Conservation (phyloP, 441 rosid genomes). For the Adansonia grandidieri region DNA sequence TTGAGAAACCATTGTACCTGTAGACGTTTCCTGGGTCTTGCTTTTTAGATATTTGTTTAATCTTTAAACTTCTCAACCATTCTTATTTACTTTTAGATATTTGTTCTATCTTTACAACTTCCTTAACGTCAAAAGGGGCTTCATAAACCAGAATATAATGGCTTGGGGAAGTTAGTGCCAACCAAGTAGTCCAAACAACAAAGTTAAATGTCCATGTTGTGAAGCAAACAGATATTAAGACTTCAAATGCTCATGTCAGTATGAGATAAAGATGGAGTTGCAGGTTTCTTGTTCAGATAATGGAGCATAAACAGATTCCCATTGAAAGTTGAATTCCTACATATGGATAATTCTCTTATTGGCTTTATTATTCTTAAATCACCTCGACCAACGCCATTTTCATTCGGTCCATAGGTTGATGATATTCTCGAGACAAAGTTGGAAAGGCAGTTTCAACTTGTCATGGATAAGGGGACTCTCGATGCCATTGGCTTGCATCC, state of each 20-base stretch:
- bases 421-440: constrained; percentile 83
- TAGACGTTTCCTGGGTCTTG: not conserved
- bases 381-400: not conserved
- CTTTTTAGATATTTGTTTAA: constrained; percentile 1
- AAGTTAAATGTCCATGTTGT: constrained; percentile 7
- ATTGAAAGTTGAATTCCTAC: constrained; percentile 17
- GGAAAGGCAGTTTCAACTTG: constrained; percentile 68
- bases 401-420: constrained; percentile 62
- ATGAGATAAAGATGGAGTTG: constrained; percentile 16
- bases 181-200: not conserved
- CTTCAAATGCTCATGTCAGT: not conserved
- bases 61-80: not conserved
- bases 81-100: constrained; percentile 11
- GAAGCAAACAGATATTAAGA: not conserved
- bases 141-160: not conserved
- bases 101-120: constrained; percentile 18
- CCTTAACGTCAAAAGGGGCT: not conserved
- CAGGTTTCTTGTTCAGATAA: not conserved
- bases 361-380: not conserved
- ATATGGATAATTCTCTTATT: not conserved
- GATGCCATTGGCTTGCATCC: constrained; percentile 98
- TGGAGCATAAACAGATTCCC: not conserved
- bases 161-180: not conserved
- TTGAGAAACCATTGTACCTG: not conserved
- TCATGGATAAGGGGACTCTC: constrained; percentile 93